Conservation (phyloP, 2,329 filamentous ascomycete genomes). For the Dothistroma pini region DNA sequence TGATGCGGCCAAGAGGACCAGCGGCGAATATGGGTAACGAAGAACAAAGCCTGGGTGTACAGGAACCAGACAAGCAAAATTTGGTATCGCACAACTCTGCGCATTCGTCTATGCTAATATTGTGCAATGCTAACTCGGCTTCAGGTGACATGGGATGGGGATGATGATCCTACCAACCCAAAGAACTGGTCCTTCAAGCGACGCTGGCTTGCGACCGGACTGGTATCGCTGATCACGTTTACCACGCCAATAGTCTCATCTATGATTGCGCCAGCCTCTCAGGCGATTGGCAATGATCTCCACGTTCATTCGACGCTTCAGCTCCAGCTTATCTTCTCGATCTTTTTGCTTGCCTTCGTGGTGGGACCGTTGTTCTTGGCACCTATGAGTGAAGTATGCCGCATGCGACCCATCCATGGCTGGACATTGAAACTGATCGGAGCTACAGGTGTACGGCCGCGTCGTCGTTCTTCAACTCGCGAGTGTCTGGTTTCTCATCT, state of each 20-base stretch:
- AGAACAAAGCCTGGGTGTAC: too few relatives aligned
- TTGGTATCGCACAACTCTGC: too few relatives aligned
- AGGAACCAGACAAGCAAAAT: too few relatives aligned
- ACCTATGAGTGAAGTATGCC: constrained; percentile 28
- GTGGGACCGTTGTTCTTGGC: constrained; percentile 33
- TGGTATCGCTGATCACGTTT: constrained; percentile 36
- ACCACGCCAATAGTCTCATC: constrained; percentile 34
- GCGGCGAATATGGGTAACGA: too few relatives aligned
- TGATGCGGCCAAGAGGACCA: too few relatives aligned
- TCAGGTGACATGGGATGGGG: constrained; percentile 41
- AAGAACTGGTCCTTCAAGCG: constrained; percentile 42
- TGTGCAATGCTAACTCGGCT: too few relatives aligned
- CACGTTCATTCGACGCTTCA: constrained; percentile 25
- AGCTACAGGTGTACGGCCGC: constrained; percentile 25
- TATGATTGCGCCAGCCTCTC: constrained; percentile 34
- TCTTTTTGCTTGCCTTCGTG: constrained; percentile 35
- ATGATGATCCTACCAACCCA: constrained; percentile 43
- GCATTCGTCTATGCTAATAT: too few relatives aligned
- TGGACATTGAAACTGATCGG: not conserved
- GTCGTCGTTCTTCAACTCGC: constrained; percentile 30
- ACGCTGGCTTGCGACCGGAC: constrained; percentile 42
- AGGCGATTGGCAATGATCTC: constrained; percentile 28
- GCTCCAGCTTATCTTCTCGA: constrained; percentile 31
- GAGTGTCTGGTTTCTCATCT: constrained; percentile 34
- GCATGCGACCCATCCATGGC: not conserved